A percentile compares a stretch with the other conserved stretches of the same genome.
Evolutionary conservation across 352 stramenopile genomes (phyloP).

Genomic region (Pythium myriotylum): DNA sequence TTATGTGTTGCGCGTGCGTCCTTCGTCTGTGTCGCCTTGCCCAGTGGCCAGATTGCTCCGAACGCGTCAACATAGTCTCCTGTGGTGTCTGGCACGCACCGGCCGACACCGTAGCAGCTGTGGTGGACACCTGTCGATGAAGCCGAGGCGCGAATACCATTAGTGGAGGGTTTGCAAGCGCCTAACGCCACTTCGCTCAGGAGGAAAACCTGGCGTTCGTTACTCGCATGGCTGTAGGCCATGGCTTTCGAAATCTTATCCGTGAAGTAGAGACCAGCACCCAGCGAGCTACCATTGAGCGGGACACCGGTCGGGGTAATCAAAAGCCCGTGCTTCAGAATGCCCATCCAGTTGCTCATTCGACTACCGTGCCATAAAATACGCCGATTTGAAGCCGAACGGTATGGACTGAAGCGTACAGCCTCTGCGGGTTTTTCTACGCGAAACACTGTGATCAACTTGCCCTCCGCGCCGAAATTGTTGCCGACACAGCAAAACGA

Average conservation of each 20-base stretch:
- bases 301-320: constrained; percentile 80
- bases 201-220: constrained; percentile 55
- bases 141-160: neutral
- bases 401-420: constrained; percentile 54
- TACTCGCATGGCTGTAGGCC: constrained; percentile 63
- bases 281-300: constrained; percentile 77
- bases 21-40: constrained; percentile 53
- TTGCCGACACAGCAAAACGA: constrained; percentile 57
- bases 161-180: constrained; percentile 48
- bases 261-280: constrained; percentile 88
- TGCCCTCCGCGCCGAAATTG: constrained; percentile 49
- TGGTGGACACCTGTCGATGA: constrained; percentile 34
- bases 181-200: constrained; percentile 73
- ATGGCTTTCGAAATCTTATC: constrained; percentile 83
- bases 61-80: constrained; percentile 59
- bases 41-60: constrained; percentile 68
- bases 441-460: constrained; percentile 63
- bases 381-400: constrained; percentile 51
- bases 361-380: constrained; percentile 89
- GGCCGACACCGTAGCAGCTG: constrained; percentile 72
- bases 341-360: constrained; percentile 83
- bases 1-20: constrained; percentile 52
- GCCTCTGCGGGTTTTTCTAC: constrained; percentile 56
- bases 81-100: constrained; percentile 50
- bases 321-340: constrained; percentile 76